Percentiles rank a stretch among this genome's conserved stretches.
These are phyloP conservation scores for Annona squamosa DNA, from an alignment of 164 flowering plant species.

Conservation along the genomic window DNA sequence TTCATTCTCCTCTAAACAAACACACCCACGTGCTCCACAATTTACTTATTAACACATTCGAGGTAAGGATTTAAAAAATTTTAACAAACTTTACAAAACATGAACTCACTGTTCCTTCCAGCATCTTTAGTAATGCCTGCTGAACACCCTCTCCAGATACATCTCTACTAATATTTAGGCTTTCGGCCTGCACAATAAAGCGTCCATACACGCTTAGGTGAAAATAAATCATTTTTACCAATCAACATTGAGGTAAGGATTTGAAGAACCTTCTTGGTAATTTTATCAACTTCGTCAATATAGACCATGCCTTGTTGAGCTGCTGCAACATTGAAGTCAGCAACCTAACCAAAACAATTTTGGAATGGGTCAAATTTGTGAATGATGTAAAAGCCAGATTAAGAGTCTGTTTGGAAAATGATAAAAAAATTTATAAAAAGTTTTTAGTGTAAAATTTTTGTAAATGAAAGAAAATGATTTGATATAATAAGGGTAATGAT, in stretches of 20 bases:
- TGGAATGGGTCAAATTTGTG: background rate
- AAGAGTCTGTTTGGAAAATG: background rate
- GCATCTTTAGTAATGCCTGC: conserved; percentile 92
- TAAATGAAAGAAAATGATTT: background rate
- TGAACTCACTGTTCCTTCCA: conserved; percentile 94
- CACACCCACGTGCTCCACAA: background rate
- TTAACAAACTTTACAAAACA: background rate
- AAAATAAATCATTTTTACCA: background rate
- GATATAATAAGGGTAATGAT: no score
- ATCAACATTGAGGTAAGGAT: background rate
- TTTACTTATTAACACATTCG: background rate
- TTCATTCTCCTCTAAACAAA: no score
- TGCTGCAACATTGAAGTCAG: conserved; percentile 93
- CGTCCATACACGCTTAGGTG: background rate
- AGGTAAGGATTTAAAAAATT: background rate
- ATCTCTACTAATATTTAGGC: conserved; percentile 88
- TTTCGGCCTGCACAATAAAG: conserved; percentile 63
- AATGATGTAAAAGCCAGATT: background rate
- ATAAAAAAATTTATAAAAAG: background rate
- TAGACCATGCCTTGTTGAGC: conserved; percentile 98
- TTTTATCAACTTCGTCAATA: conserved; percentile 99
- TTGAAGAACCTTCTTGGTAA: conserved; percentile 75
- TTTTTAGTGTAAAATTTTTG: background rate
- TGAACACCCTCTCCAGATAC: conserved; percentile 99
- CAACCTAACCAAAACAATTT: conserved; percentile 32